Evolutionary conservation across 2,329 filamentous ascomycete species (phyloP).

Genomic region (Ilyonectria mors-panacis): DNA sequence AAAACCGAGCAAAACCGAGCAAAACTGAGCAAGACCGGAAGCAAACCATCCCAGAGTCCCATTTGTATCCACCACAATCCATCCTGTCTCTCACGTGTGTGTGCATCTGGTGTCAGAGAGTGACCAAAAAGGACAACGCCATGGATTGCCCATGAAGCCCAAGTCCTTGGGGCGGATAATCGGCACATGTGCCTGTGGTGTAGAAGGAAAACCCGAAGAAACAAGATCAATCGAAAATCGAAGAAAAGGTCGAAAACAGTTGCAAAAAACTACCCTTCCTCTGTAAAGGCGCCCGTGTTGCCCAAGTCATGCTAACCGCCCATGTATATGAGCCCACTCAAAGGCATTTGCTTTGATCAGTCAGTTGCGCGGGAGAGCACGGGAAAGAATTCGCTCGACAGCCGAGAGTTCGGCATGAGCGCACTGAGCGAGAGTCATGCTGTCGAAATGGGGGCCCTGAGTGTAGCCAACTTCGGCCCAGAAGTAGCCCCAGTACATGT

Average conservation of each 20-base stretch:
- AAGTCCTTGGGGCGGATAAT: neutral
- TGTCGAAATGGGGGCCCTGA: conserved; percentile 59
- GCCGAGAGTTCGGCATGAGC: conserved; percentile 63
- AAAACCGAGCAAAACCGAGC: neutral
- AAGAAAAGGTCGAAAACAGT: neutral
- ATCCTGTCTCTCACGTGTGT: neutral
- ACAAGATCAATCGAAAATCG: neutral
- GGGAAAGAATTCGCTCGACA: conserved; percentile 65
- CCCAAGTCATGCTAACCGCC: neutral
- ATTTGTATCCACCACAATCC: neutral
- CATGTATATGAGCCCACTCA: neutral
- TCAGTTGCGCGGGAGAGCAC: conserved; percentile 51
- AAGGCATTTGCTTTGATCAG: neutral
- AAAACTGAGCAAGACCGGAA: neutral
- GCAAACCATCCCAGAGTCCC: neutral
- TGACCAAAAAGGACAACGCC: conserved; percentile 9
- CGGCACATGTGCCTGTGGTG: neutral
- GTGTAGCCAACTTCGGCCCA: conserved; percentile 64
- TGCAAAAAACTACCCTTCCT: neutral
- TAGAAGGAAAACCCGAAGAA: conserved; percentile 14
- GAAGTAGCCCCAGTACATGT: conserved; percentile 68
- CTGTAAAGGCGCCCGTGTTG: neutral
- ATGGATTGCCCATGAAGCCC: neutral
- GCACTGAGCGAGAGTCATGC: conserved; percentile 63
- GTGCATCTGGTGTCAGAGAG: conserved; percentile 3